These are phyloP conservation scores for Aphanomyces invadans DNA, from an alignment of 352 stramenopile genomes.

Conservation along the genomic window DNA sequence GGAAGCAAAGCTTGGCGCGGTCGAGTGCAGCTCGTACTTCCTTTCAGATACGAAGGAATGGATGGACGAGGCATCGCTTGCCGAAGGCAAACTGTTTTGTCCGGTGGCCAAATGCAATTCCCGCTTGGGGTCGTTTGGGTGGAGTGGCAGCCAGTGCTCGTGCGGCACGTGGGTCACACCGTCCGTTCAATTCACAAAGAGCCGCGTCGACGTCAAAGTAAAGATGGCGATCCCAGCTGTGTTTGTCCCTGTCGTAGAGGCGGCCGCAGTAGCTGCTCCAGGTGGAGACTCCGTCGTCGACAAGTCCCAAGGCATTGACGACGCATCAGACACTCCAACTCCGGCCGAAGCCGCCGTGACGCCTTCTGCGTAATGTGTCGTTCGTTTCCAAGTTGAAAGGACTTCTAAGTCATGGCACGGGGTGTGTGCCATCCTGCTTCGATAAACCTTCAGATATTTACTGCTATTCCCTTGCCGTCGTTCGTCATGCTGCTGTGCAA, in stretches of 20 bases:
- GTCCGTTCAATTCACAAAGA: slow-evolving; percentile 79
- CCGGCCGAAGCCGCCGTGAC: too few species aligned
- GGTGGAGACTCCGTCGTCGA: too few species aligned
- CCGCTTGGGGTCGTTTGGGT: slow-evolving; percentile 59
- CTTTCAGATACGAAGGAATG: slow-evolving; percentile 53
- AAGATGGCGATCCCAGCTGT: not conserved
- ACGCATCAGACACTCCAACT: too few species aligned
- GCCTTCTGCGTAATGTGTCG: too few species aligned
- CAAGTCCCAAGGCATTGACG: too few species aligned
- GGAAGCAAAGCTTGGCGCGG: slow-evolving; percentile 42
- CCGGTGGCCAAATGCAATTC: slow-evolving; percentile 61
- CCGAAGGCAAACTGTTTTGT: slow-evolving; percentile 65
- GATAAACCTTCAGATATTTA: too few species aligned
- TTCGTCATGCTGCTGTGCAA: too few species aligned
- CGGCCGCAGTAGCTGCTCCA: not conserved
- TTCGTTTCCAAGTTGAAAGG: too few species aligned
- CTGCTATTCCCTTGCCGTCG: too few species aligned
- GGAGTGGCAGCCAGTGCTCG: slow-evolving; percentile 73
- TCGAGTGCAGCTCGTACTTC: slow-evolving; percentile 65
- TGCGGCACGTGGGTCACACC: slow-evolving; percentile 78
- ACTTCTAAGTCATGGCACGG: too few species aligned
- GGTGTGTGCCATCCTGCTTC: too few species aligned
- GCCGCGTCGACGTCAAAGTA: slow-evolving; percentile 41
- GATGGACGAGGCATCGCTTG: slow-evolving; percentile 59
- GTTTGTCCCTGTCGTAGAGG: not conserved